phyloP scores from a whole-genome alignment of 345 rosid genomes.

The Theobroma cacao region DNA sequence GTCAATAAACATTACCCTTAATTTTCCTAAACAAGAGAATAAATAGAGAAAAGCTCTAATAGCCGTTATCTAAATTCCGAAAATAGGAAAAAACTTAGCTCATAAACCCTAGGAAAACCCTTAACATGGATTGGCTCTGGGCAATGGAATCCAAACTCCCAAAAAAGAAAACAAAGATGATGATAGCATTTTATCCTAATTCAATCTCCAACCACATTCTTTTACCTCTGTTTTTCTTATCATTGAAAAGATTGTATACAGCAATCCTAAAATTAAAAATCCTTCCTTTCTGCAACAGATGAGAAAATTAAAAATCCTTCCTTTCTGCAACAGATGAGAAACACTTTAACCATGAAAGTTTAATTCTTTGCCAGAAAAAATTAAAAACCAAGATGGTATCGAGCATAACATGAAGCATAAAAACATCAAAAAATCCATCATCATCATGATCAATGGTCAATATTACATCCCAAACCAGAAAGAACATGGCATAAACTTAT shows the following conservation, averaged over 20 bases:
- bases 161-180: not conserved
- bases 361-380: not conserved
- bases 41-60: not conserved
- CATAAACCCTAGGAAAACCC: slow-evolving; percentile 1
- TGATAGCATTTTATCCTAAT: not conserved
- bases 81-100: not conserved
- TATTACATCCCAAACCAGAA: not conserved
- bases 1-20: not conserved
- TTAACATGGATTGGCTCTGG: not conserved
- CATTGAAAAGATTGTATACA: not conserved
- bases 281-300: not conserved
- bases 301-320: not conserved
- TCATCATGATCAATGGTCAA: not conserved
- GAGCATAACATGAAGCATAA: not conserved
- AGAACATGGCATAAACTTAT: not conserved
- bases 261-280: not conserved
- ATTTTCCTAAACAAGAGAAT: not conserved
- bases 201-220: slow-evolving; percentile 4
- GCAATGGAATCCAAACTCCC: not conserved
- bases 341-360: not conserved
- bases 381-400: not conserved
- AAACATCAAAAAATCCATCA: not conserved
- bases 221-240: not conserved
- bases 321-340: not conserved
- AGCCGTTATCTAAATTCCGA: not conserved